Conservation (phyloP, 2,329 filamentous ascomycete species). For the Xylariomycetidae sp. region DNA sequence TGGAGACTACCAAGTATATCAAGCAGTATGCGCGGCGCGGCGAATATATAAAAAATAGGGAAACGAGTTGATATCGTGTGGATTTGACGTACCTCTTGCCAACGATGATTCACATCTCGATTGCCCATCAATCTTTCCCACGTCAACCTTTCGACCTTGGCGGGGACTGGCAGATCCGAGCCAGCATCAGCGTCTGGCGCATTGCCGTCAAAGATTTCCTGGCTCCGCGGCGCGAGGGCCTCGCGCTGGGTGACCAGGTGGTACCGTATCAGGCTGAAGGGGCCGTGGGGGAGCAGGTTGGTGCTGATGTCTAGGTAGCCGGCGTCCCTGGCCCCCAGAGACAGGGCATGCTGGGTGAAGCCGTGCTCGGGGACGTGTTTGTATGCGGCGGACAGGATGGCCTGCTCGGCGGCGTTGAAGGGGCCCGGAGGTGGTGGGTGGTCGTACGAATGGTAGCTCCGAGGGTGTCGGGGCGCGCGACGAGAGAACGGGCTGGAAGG, state of each 20-base stretch:
- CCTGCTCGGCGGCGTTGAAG: conserved; percentile 65
- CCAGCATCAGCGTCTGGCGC: conserved; percentile 23
- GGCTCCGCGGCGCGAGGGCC: conserved; percentile 43
- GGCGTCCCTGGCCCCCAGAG: conserved; percentile 73
- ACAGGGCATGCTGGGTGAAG: conserved; percentile 71
- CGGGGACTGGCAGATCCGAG: conserved; percentile 50
- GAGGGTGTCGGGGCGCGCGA: conserved; percentile 11
- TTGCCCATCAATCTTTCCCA: conserved; percentile 78
- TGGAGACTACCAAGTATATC: too few species aligned
- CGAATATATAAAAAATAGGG: too few species aligned
- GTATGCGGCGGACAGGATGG: conserved; percentile 79
- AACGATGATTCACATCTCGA: conserved; percentile 64
- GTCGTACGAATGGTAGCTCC: conserved; percentile 68
- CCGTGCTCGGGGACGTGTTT: conserved; percentile 74
- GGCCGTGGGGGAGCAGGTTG: conserved; percentile 73
- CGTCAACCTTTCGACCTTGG: conserved; percentile 65
- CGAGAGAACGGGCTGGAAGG: neutral
- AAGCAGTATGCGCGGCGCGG: too few species aligned
- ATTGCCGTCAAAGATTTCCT: conserved; percentile 34
- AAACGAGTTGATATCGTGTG: too few species aligned
- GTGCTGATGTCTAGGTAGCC: conserved; percentile 85
- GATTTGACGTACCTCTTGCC: conserved; percentile 85
- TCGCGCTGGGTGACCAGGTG: conserved; percentile 66
- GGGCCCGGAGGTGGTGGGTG: conserved; percentile 55
- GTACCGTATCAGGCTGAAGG: conserved; percentile 77